phyloP scores from a whole-genome alignment of 306 rosid species.

The Cucurbita argyrosperma region DNA sequence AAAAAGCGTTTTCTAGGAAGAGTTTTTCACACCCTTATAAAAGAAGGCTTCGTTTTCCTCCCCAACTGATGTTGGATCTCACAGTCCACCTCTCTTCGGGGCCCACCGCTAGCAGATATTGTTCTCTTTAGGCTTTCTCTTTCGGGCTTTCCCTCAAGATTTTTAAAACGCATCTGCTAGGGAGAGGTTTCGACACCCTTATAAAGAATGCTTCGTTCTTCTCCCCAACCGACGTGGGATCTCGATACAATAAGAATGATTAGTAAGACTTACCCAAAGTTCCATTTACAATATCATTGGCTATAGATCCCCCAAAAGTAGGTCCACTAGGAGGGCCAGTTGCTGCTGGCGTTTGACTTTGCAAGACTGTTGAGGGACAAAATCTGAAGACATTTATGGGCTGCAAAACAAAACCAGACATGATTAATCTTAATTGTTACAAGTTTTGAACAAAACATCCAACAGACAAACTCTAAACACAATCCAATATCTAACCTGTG shows the following conservation, averaged over 20 bases:
- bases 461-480: background rate
- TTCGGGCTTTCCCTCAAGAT: too few relatives aligned
- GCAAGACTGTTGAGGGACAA: conserved; percentile 37
- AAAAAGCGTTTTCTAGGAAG: too few relatives aligned
- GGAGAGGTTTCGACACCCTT: too few relatives aligned
- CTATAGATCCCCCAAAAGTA: conserved; percentile 23
- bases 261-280: conserved; percentile 21
- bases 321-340: conserved; percentile 21
- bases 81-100: too few relatives aligned
- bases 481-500: conserved; percentile 36
- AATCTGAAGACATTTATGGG: conserved; percentile 41
- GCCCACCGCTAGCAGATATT: too few relatives aligned
- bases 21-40: too few relatives aligned
- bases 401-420: conserved; percentile 17
- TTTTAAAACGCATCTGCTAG: too few relatives aligned
- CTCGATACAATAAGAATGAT: background rate
- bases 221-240: too few relatives aligned
- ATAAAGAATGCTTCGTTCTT: too few relatives aligned
- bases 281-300: conserved; percentile 24
- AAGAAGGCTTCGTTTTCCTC: too few relatives aligned
- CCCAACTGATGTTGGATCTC: too few relatives aligned
- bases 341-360: conserved; percentile 32
- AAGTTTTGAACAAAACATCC: background rate
- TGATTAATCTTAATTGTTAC: background rate
- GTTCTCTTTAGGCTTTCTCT: too few relatives aligned